Base-by-base conservation (phyloP, 352 stramenopile genomes). In the Phytophthora sp. region DNA sequence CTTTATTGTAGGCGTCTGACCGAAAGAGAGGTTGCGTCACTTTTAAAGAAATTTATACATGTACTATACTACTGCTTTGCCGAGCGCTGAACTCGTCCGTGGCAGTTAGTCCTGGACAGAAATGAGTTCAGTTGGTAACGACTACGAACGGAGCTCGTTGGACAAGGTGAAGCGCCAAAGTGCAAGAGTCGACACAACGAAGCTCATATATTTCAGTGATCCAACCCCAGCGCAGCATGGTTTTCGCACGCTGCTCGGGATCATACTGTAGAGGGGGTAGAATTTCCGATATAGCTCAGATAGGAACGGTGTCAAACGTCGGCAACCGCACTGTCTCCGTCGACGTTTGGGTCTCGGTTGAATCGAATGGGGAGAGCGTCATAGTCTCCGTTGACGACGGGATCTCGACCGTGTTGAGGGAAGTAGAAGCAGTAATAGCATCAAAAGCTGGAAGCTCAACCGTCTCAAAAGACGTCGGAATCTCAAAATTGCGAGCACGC, bases 401-500 rank as follows among this genome's bases (percentile, higher is more conserved):
- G 30, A 63, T 61, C 27, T 68, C 62, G 4, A 71, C 21, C 2
- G 50, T 54, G 21, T 45, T 44, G 2, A 62, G 4, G 8, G 63
- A 63, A 11, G 33, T 61, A 15, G 64, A 29, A 31, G 47, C 33
- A n/a, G 20, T 31, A 27, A 61, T 20, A 1, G 38, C 46, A 16
- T 70, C 47, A 18, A 70, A 66, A 4, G 60, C 42, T 12, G 65
- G 39, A 26, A 70, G 27, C 18, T 54, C 62, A 8, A 71, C 41
- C 9, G 49, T 66, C 46, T 76, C 69, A 18, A 73, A 70, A 13
- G 57, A 73, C 5, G 69, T 70, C 15, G 64, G 64, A 15, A 73
- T 71, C 16, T 73, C 70, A 50, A 74, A 72, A n/a, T 71, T 64
- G 18, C 69, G 64, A 45, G 47, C 63, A 12, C 47, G 57, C 52